Conservation (phyloP, 129 eudicot species). For the Logfia minima region DNA sequence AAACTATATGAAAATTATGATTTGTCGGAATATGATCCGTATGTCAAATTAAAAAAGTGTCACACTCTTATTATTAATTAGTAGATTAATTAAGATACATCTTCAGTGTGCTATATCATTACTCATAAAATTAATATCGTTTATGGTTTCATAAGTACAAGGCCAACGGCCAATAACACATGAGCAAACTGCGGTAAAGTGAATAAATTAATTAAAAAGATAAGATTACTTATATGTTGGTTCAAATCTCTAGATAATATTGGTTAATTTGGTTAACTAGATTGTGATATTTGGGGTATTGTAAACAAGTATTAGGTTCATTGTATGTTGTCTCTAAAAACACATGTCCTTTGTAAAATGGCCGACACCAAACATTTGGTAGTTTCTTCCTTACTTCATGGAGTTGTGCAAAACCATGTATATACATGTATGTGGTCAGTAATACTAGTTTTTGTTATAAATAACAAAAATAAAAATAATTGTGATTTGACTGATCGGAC, state of each 20-base stretch:
- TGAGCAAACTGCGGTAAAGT: no score
- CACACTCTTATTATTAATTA: no score
- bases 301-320: constrained; percentile 38
- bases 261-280: constrained; percentile 27
- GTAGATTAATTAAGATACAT: no score
- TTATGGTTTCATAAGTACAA: no score
- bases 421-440: constrained; percentile 20
- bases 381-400: constrained; percentile 44
- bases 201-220: no score
- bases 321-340: constrained; percentile 33
- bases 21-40: no score
- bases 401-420: constrained; percentile 26
- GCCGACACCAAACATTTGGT: constrained; percentile 39
- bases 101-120: no score
- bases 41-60: no score
- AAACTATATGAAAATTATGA: no score
- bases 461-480: background rate
- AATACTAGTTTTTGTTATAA: background rate
- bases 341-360: constrained; percentile 27
- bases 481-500: background rate
- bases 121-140: no score
- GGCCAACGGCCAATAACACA: no score
- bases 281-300: constrained; percentile 39
- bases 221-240: background rate
- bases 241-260: constrained; percentile 24